Base-by-base conservation (phyloP, 148 eudicot species). In the Rhododendron henanense region DNA sequence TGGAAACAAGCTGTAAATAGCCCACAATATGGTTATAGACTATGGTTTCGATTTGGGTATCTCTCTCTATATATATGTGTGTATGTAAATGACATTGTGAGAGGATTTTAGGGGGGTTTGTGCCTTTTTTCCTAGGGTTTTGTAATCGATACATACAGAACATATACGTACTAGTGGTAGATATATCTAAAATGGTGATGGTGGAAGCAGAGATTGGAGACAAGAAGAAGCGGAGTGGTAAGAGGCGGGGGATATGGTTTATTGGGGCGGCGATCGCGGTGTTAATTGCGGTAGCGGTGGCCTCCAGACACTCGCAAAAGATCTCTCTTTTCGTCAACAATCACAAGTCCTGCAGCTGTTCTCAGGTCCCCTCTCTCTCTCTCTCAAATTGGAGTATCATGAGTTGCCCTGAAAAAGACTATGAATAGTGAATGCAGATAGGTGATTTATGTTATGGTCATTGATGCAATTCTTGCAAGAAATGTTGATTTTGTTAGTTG, bases 311-410 rank as follows among this genome's bases (percentile, higher is more conserved):
- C 73, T 84, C 89, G 25, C 83, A 75, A 37, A 86, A 71, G 50
- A 75, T 89, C 41, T 84, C 87, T 73, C 33, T 57, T 39, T 63
- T 89, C 31, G 9, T 65, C 28, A 53, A 19, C 83, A 63, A 86
- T 90, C 89, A 76, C 5, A 90, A 89, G 78, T 85, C 89, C 28
- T 92, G 92, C 87, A 89, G 10, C 10, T 94, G 98, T 88, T 87
- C 92, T 82, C 82, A 93, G 92, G 98, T 94, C 15, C 80, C 41
- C 82, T 74, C 71, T 53, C 84, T 67, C 39, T 84, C 83, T 81
- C 71, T 81, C 84, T 55, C n/a, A 55, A 45, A 67, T 83, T 25
- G 25, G 4, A 83, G 25, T 61, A 57, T 53, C 79, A 31, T 84
- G 55, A 71, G 5, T 76, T 79, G 37, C 25, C 37, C 33, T 69